Percentiles rank a stretch among this genome's conserved stretches.
Evolutionary conservation across 495 filamentous ascomycete genomes (phyloP).

Genomic region (Immersiella caudata): DNA sequence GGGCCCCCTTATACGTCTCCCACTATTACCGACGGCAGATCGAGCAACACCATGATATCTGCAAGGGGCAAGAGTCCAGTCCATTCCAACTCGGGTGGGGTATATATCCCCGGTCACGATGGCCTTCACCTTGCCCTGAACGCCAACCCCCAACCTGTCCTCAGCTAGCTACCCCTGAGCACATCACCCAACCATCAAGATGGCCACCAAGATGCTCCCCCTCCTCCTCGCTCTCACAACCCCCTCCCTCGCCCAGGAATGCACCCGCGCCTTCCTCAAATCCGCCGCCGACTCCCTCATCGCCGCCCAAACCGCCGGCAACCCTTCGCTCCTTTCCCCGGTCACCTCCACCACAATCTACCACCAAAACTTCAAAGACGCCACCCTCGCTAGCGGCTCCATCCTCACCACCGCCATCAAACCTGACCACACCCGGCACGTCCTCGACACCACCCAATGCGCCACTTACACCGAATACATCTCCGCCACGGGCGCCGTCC

Average conservation of each 20-base stretch:
- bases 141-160: background rate
- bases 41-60: background rate
- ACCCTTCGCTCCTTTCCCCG: constrained; percentile 36
- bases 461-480: constrained; percentile 57
- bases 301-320: constrained; percentile 48
- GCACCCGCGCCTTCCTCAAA: constrained; percentile 47
- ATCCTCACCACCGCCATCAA: constrained; percentile 47
- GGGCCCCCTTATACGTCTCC: background rate
- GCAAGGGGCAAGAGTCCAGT: background rate
- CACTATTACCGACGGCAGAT: background rate
- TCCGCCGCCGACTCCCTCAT: constrained; percentile 45
- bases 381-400: constrained; percentile 36
- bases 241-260: constrained; percentile 30
- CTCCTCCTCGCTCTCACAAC: background rate
- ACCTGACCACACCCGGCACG: constrained; percentile 52
- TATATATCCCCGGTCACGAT: constrained; percentile 3
- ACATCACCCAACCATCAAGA: background rate
- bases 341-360: constrained; percentile 29
- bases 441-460: constrained; percentile 53
- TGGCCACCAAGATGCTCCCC: background rate
- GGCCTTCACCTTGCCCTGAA: background rate
- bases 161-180: background rate
- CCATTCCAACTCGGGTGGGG: background rate
- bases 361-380: constrained; percentile 41
- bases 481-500: constrained; percentile 44